Percentiles rank a stretch among this genome's conserved stretches.
phyloP scores from a whole-genome alignment of 2,329 filamentous ascomycete genomes.

The Dryadomyces quercivorus region DNA sequence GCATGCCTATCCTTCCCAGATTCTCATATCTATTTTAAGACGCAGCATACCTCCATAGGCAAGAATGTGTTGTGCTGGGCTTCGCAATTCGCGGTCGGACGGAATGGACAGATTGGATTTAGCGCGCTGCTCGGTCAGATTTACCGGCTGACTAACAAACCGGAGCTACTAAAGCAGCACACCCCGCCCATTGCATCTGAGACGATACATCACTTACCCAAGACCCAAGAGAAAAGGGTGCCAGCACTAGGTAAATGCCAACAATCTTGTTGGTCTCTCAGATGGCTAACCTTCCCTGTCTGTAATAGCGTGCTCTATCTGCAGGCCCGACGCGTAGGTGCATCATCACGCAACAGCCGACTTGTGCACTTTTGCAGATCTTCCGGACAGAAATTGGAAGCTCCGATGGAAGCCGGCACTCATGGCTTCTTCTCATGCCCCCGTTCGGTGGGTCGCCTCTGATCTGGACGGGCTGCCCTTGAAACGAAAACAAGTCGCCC shows the following conservation, averaged over 20 bases:
- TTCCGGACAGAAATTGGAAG: not conserved
- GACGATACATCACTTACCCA: no score
- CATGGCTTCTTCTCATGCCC: not conserved
- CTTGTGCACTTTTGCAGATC: not conserved
- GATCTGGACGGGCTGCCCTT: constrained; percentile 40
- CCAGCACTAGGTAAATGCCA: no score
- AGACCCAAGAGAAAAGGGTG: no score
- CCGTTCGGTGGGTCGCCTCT: constrained; percentile 44
- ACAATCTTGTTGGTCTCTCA: no score
- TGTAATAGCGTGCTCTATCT: not conserved
- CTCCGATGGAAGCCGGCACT: not conserved
- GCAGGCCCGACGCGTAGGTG: not conserved
- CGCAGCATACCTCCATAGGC: no score
- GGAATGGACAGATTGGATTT: not conserved
- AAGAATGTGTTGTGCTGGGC: no score
- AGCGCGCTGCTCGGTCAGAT: not conserved
- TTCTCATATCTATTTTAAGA: no score
- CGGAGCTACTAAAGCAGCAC: not conserved
- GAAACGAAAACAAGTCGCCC: constrained; percentile 47
- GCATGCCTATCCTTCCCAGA: no score
- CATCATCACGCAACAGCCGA: not conserved
- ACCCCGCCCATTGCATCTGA: not conserved
- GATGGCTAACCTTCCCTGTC: not conserved
- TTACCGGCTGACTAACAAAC: not conserved
- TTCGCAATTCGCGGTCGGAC: not conserved